Percentiles rank a stretch among this genome's conserved stretches.
Conservation (phyloP, 352 stramenopile genomes). For the Phytophthora sojae region DNA sequence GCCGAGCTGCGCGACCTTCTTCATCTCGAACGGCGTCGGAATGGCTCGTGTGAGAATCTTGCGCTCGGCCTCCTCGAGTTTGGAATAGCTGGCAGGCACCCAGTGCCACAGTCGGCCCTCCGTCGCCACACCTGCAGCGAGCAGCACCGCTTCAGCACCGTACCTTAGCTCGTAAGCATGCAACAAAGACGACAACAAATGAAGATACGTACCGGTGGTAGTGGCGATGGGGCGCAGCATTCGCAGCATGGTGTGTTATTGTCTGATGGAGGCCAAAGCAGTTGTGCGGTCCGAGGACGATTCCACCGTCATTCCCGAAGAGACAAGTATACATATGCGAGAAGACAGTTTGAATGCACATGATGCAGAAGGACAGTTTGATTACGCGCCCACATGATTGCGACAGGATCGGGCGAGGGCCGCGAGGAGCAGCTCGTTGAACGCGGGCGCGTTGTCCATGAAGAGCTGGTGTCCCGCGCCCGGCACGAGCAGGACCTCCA, state of each 20-base stretch:
- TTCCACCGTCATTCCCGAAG: not conserved
- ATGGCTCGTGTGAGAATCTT: conserved; percentile 64
- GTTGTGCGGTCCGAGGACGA: conserved; percentile 19
- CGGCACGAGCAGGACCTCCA: conserved; percentile 57
- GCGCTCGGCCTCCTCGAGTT: conserved; percentile 69
- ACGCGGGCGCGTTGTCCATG: conserved; percentile 70
- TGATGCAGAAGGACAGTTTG: conserved; percentile 3
- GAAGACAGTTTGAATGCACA: not conserved
- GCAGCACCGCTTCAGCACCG: conserved; percentile 50
- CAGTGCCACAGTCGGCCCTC: conserved; percentile 73
- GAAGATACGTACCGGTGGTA: conserved; percentile 36
- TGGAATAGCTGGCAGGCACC: conserved; percentile 74
- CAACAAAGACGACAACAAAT: not conserved
- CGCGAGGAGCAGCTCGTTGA: conserved; percentile 64
- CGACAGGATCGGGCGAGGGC: conserved; percentile 28
- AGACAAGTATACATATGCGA: conserved; percentile 10
- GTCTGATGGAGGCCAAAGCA: not conserved
- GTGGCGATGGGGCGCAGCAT: conserved; percentile 42
- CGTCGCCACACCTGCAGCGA: conserved; percentile 65
- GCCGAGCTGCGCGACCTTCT: conserved; percentile 78
- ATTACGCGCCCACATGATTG: conserved; percentile 19
- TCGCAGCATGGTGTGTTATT: conserved; percentile 31
- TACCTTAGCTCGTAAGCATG: conserved; percentile 16
- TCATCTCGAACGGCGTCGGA: conserved; percentile 72
- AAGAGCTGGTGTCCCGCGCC: conserved; percentile 73